Evolutionary conservation across 495 filamentous ascomycete species (phyloP).

Genomic region (Neurospora sp.): DNA sequence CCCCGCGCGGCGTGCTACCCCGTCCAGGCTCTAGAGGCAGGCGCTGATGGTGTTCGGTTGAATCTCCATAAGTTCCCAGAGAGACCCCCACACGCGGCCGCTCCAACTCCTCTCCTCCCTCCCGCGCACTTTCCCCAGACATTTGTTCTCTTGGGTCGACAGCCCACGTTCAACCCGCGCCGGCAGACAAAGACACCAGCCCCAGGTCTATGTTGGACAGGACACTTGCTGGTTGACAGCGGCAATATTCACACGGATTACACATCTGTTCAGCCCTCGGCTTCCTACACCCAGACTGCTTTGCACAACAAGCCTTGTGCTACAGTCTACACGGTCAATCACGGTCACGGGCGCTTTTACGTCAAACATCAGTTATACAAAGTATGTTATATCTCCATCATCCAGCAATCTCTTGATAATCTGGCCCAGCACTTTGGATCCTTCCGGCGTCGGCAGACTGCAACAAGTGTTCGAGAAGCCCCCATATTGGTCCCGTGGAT

Average conservation of each 20-base stretch:
- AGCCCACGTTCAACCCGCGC: neutral
- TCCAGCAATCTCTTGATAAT: neutral
- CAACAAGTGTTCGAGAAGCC: neutral
- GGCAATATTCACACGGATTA: neutral
- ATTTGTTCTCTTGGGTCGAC: constrained; percentile 8
- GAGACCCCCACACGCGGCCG: constrained; percentile 25
- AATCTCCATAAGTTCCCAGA: neutral
- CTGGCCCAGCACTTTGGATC: neutral
- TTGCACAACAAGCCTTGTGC: neutral
- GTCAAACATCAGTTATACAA: neutral
- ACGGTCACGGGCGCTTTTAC: neutral
- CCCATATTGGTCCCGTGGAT: neutral
- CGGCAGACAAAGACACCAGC: neutral
- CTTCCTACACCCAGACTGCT: neutral
- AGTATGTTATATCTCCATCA: neutral
- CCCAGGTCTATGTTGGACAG: constrained; percentile 14
- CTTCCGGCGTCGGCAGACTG: neutral
- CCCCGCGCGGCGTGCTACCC: neutral
- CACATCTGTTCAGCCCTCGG: neutral
- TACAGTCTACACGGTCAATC: neutral
- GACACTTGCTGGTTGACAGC: neutral
- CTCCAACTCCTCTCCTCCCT: constrained; percentile 14
- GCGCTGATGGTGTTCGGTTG: neutral
- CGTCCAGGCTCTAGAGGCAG: neutral
- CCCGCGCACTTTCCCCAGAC: constrained; percentile 16